Evolutionary conservation across 1,139 yeast species (phyloP), one percentile per base, ranked within the genome.

Genomic region (Candida freyschussii): DNA sequence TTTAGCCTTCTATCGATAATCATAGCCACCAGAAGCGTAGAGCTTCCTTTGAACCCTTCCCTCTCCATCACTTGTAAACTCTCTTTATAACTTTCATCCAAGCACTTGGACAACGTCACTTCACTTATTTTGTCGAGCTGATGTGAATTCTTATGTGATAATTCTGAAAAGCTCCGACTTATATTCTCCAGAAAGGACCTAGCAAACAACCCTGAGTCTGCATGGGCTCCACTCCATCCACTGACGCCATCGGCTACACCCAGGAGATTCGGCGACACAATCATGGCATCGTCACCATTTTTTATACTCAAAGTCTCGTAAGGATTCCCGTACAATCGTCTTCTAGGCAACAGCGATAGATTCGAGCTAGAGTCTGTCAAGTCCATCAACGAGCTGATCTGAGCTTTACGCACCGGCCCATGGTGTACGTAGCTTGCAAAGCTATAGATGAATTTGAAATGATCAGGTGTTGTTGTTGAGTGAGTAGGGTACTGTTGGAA

Each of bases 201-300:
- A 4, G 78, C 67, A 77, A 78, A 75, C 11, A 72, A 60, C 1
- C 79, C 78, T 7, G 44, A 66, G 51, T 45, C 72, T 39, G 53
- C 70, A 60, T 45, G 67, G 55, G 43, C 66, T 53, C 45, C 66
- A 55, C 57, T 70, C 80, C 80, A 75, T 3, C 78, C 78, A 18
- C 75, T 67, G 7, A 75, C 78, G 0, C 81, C 81, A 49, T 75
- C 81, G 3, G 81, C 80, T 7, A 75, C 65, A 1, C 75, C 80
- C 33, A 75, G 47, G 18, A 74, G 65, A 7, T 72, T 63, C 1
- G 78, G 75, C 4, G 78, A 69, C 4, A 72, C 72, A 29, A 75
- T 56, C 72, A 73, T 70, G n/a, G 80, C 77, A 48, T 75, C 81
- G 43, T 75, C 81, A 2, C 80, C 80, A 9, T 74, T 74, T 43